Conservation (phyloP, 2,329 filamentous ascomycete species). For the Stenocarpella maydis region DNA sequence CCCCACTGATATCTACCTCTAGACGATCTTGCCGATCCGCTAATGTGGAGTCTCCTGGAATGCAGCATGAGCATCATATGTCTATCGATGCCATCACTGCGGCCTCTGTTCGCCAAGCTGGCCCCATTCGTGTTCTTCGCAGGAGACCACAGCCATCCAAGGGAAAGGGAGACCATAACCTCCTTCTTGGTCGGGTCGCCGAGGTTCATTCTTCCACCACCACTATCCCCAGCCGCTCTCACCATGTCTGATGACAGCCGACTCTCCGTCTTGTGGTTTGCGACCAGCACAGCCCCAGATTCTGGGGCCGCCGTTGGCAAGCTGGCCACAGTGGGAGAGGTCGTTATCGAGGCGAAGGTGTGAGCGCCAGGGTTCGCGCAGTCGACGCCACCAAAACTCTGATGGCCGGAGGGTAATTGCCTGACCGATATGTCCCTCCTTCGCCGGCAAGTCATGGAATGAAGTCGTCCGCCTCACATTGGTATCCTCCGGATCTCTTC, state of each 20-base stretch:
- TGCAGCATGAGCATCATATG: conserved; percentile 30
- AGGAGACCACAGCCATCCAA: conserved; percentile 26
- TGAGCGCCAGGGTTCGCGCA: not conserved
- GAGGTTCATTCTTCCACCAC: not conserved
- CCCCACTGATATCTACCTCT: conserved; percentile 17
- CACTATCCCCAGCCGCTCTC: not conserved
- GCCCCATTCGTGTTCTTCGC: conserved; percentile 35
- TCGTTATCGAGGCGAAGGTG: not conserved
- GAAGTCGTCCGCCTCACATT: conserved; percentile 57
- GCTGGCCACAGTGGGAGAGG: not conserved
- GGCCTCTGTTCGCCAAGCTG: conserved; percentile 30
- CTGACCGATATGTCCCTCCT: not conserved
- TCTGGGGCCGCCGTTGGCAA: not conserved
- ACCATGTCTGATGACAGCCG: not conserved
- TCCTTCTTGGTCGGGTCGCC: conserved; percentile 3
- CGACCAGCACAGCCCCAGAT: not conserved
- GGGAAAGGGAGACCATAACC: conserved; percentile 18
- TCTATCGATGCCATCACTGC: conserved; percentile 27
- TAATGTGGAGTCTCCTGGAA: conserved; percentile 30
- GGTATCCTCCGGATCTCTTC: conserved; percentile 77
- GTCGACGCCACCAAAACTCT: not conserved
- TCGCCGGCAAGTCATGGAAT: not conserved
- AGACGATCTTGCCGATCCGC: conserved; percentile 30
- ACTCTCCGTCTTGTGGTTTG: not conserved
- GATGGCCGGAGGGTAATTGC: not conserved